Conservation (phyloP, 2,329 filamentous ascomycete species). For the Neofusicoccum umdonicola region DNA sequence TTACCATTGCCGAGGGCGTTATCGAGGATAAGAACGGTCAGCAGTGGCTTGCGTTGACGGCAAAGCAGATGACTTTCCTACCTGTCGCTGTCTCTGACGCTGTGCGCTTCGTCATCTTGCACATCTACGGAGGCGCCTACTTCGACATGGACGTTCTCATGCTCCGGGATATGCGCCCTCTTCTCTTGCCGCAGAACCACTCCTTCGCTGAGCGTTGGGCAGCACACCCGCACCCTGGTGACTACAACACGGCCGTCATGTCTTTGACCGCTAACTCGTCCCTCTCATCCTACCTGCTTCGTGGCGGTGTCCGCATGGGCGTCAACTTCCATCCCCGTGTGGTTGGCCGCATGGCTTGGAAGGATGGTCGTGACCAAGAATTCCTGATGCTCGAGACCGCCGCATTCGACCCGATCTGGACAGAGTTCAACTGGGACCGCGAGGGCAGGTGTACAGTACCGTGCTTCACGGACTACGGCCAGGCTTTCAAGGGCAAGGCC, state of each 20-base stretch:
- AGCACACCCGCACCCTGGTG: slow-evolving; percentile 51
- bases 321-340: slow-evolving; percentile 58
- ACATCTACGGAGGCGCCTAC: slow-evolving; percentile 54
- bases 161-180: slow-evolving; percentile 55
- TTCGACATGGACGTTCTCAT: slow-evolving; percentile 58
- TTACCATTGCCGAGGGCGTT: slow-evolving; percentile 51
- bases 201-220: slow-evolving; percentile 57
- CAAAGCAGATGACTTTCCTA: slow-evolving; percentile 58
- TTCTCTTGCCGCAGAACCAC: slow-evolving; percentile 51
- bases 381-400: slow-evolving; percentile 58
- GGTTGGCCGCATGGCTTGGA: slow-evolving; percentile 57
- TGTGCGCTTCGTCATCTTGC: slow-evolving; percentile 54
- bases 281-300: slow-evolving; percentile 54
- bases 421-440: slow-evolving; percentile 55
- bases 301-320: slow-evolving; percentile 57
- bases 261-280: slow-evolving; percentile 56
- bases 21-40: slow-evolving; percentile 50
- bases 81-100: slow-evolving; percentile 58
- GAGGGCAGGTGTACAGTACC: slow-evolving; percentile 54
- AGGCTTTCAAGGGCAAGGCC: slow-evolving; percentile 51
- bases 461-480: slow-evolving; percentile 53
- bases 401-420: slow-evolving; percentile 58
- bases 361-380: slow-evolving; percentile 53
- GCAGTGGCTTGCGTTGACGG: slow-evolving; percentile 53
- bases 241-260: slow-evolving; percentile 59